phyloP scores from a whole-genome alignment of 73 alveolate species.

The Paramecium primaurelia region DNA sequence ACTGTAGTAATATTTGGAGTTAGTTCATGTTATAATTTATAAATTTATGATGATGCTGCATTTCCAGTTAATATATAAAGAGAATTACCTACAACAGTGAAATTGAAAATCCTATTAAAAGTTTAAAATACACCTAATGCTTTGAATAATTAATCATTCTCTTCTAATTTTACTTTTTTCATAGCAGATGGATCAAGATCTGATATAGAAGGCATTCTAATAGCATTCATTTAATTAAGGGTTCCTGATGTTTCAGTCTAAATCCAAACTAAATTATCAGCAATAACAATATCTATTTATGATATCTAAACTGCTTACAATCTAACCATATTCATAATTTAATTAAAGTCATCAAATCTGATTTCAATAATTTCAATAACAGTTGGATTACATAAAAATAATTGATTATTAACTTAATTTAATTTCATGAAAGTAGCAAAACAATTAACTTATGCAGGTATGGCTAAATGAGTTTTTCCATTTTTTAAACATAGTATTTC shows the following conservation, averaged over 20 bases:
- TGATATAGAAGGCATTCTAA: not conserved
- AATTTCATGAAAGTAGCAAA: not conserved
- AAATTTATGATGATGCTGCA: not conserved
- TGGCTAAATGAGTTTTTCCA: constrained; percentile 1
- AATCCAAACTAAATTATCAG: constrained; percentile 1
- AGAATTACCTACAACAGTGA: not conserved
- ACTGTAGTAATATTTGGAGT: not conserved
- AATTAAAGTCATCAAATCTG: constrained; percentile 8
- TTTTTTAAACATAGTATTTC: not conserved
- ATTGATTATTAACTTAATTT: not conserved
- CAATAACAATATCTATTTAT: not conserved
- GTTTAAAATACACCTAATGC: not conserved
- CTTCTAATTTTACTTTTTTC: not conserved
- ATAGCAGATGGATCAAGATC: not conserved
- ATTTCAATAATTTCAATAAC: not conserved
- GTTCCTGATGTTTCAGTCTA: not conserved
- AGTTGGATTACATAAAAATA: not conserved
- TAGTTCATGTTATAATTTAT: not conserved
- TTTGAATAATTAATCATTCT: not conserved
- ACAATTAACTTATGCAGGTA: not conserved
- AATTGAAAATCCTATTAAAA: not conserved
- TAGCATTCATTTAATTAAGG: not conserved
- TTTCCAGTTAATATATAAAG: not conserved
- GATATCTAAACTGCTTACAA: not conserved
- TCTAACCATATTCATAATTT: not conserved